phyloP scores from a whole-genome alignment of 2,329 filamentous ascomycete genomes.

The Curvularia eragrostidis region DNA sequence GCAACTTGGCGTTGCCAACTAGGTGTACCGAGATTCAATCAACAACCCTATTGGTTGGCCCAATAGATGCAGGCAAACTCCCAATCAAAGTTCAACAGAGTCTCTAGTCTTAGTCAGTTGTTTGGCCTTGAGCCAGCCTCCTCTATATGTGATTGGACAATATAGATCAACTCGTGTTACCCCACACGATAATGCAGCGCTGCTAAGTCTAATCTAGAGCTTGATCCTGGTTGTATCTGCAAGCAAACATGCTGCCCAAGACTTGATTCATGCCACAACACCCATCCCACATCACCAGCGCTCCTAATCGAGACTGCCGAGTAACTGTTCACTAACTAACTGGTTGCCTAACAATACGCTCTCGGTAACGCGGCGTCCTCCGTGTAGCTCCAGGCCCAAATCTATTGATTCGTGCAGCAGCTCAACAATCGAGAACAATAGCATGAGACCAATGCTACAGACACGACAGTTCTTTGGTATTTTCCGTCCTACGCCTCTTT shows the following conservation, averaged over 20 bases:
- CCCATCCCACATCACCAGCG: background rate
- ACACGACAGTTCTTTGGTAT: background rate
- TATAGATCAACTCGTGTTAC: background rate
- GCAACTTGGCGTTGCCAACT: background rate
- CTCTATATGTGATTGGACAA: background rate
- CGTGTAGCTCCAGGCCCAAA: background rate
- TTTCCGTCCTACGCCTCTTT: background rate
- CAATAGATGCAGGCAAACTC: background rate
- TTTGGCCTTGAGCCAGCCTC: background rate
- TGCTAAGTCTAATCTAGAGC: background rate
- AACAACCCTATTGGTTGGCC: background rate
- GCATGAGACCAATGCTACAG: background rate
- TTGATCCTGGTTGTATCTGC: background rate
- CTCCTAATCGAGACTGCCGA: background rate
- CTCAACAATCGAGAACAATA: background rate
- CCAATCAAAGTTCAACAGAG: background rate
- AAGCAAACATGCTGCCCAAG: background rate
- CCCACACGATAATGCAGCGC: background rate
- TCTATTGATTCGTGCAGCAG: background rate
- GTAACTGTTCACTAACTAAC: background rate
- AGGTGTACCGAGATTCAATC: background rate
- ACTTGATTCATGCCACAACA: background rate
- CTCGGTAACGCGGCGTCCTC: background rate
- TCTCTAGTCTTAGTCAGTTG: background rate
- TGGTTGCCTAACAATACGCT: background rate